A percentile compares a stretch with the other conserved stretches of the same genome.
These are phyloP conservation scores for Globisporangium alternatum DNA, from an alignment of 352 stramenopile genomes.

Conservation along the genomic window DNA sequence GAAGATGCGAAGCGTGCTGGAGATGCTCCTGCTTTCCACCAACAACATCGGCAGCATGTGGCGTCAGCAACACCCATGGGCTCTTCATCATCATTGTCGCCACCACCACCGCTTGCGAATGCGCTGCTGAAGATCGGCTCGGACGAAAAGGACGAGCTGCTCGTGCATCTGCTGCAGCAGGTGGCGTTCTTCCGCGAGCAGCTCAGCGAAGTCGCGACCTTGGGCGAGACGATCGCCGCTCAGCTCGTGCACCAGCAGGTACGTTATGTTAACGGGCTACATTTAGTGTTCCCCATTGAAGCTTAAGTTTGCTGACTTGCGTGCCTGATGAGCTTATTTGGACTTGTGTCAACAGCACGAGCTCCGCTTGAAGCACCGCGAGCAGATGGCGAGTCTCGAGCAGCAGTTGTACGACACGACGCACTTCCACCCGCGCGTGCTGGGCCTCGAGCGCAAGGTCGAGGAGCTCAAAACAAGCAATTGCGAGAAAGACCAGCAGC, in stretches of 20 bases:
- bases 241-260: slow-evolving; percentile 72
- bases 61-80: neutral
- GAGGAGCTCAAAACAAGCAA: slow-evolving; percentile 35
- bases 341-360: slow-evolving; percentile 35
- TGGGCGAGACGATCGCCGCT: slow-evolving; percentile 65
- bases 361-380: slow-evolving; percentile 42
- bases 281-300: neutral
- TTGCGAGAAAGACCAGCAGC: slow-evolving; percentile 53
- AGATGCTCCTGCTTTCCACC: neutral
- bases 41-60: neutral
- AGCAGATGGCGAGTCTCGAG: slow-evolving; percentile 39
- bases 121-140: slow-evolving; percentile 50
- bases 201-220: slow-evolving; percentile 39
- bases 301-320: neutral
- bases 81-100: neutral
- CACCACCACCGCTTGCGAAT: slow-evolving; percentile 4
- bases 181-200: slow-evolving; percentile 32
- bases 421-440: slow-evolving; percentile 50
- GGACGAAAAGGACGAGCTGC: slow-evolving; percentile 51
- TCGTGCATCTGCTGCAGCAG: slow-evolving; percentile 50
- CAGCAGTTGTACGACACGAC: slow-evolving; percentile 41
- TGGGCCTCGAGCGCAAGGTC: slow-evolving; percentile 38
- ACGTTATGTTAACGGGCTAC: neutral
- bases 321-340: neutral
- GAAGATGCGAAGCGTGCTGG: neutral